Conservation (phyloP, 352 stramenopile species). For the Phytophthora ramorum region DNA sequence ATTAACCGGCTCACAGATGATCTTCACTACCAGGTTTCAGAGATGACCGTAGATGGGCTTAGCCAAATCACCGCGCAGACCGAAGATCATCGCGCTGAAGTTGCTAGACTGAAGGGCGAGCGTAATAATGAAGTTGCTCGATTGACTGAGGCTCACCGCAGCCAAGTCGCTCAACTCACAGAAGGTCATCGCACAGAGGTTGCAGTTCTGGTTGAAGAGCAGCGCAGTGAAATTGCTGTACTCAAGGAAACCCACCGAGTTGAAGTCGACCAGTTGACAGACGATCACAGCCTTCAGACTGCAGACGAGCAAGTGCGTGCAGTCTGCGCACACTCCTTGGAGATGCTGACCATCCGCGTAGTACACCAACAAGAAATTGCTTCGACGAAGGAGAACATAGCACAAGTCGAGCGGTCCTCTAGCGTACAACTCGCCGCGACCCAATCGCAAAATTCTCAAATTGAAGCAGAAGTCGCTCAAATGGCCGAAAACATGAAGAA, state of each 20-base stretch:
- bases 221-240: not conserved
- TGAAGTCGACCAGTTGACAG: not conserved
- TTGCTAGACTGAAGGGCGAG: not conserved
- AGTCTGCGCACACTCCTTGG: slow-evolving; percentile 23
- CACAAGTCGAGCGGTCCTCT: slow-evolving; percentile 1
- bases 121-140: slow-evolving; percentile 7
- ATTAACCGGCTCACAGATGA: slow-evolving; percentile 8
- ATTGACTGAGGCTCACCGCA: not conserved
- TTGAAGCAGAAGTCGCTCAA: slow-evolving; percentile 4
- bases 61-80: slow-evolving; percentile 2
- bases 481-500: not conserved
- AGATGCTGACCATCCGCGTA: slow-evolving; percentile 25
- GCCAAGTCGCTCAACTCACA: not conserved
- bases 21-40: slow-evolving; percentile 5
- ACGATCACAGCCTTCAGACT: slow-evolving; percentile 2
- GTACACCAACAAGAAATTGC: slow-evolving; percentile 20
- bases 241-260: not conserved
- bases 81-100: slow-evolving; percentile 2
- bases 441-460: slow-evolving; percentile 1
- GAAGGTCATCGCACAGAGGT: slow-evolving; percentile 3
- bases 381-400: slow-evolving; percentile 5
- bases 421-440: slow-evolving; percentile 4
- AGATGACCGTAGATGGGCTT: slow-evolving; percentile 4
- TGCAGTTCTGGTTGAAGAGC: not conserved
- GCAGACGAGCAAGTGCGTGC: slow-evolving; percentile 26